A percentile compares a stretch with the other conserved stretches of the same genome.
phyloP scores from a whole-genome alignment of 805 yeast species.

The Pichia deserticola region DNA sequence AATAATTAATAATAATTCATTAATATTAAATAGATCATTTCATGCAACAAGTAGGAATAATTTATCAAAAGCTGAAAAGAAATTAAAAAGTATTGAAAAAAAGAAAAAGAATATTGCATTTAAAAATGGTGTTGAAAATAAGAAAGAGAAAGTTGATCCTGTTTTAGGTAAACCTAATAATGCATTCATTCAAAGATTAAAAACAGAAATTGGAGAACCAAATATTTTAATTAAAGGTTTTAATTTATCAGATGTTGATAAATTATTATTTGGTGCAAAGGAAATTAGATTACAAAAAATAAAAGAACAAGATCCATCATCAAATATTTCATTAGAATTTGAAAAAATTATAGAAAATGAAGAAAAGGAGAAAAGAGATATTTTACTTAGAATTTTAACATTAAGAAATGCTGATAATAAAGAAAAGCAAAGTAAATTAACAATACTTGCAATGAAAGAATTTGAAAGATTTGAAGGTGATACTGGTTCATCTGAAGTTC shows the following conservation, averaged over 20 bases:
- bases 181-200: constrained; percentile 61
- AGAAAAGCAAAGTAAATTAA: constrained; percentile 53
- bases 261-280: constrained; percentile 70
- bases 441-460: constrained; percentile 63
- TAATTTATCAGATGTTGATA: constrained; percentile 60
- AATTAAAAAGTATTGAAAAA: constrained; percentile 14
- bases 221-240: constrained; percentile 55
- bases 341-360: constrained; percentile 22
- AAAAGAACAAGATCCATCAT: constrained; percentile 9
- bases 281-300: constrained; percentile 41
- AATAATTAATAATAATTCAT: not conserved
- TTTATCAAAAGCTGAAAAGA: constrained; percentile 13
- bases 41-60: constrained; percentile 3
- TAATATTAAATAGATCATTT: not conserved
- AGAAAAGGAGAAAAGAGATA: constrained; percentile 57
- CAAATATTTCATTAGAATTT: constrained; percentile 14
- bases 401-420: constrained; percentile 60
- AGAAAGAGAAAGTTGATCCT: constrained; percentile 57
- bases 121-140: constrained; percentile 12
- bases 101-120: constrained; percentile 26
- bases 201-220: constrained; percentile 60
- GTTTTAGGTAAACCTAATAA: constrained; percentile 67
- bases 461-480: constrained; percentile 82
- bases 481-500: constrained; percentile 93
- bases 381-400: constrained; percentile 62